phyloP scores from a whole-genome alignment of 805 yeast species.

The Zygosaccharomyces gambellarensis region DNA sequence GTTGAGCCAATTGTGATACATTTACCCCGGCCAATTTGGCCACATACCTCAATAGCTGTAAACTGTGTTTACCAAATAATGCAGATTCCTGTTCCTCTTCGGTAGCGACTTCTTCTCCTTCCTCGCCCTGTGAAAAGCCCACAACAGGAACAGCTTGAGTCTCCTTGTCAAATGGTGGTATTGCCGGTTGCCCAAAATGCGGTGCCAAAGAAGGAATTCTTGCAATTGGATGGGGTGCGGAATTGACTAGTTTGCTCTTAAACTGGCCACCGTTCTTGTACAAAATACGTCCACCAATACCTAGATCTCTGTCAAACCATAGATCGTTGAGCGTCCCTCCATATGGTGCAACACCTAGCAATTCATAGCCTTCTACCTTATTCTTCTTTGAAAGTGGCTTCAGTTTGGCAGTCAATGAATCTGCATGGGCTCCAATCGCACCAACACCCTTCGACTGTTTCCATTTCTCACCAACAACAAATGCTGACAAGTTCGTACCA shows the following conservation, averaged over 20 bases:
- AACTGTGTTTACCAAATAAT: conserved; percentile 61
- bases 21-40: conserved; percentile 54
- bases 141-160: conserved; percentile 74
- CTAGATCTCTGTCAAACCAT: conserved; percentile 86
- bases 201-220: conserved; percentile 82
- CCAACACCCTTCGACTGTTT: conserved; percentile 61
- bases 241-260: conserved; percentile 45
- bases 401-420: conserved; percentile 60
- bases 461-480: conserved; percentile 65
- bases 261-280: conserved; percentile 41
- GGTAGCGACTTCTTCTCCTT: conserved; percentile 30
- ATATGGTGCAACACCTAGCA: conserved; percentile 80
- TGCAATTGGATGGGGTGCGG: conserved; percentile 67
- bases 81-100: conserved; percentile 62
- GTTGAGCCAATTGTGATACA: conserved; percentile 58
- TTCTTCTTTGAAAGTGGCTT: conserved; percentile 66
- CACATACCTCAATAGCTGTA: conserved; percentile 62
- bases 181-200: conserved; percentile 70
- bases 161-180: conserved; percentile 71
- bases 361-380: conserved; percentile 66
- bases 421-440: conserved; percentile 69
- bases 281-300: conserved; percentile 74
- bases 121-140: conserved; percentile 45
- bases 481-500: conserved; percentile 65
- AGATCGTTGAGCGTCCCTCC: conserved; percentile 60